Evolutionary conservation across 768 basidiomycete genomes (phyloP).

Genomic region (Rhodotorula paludigena): DNA sequence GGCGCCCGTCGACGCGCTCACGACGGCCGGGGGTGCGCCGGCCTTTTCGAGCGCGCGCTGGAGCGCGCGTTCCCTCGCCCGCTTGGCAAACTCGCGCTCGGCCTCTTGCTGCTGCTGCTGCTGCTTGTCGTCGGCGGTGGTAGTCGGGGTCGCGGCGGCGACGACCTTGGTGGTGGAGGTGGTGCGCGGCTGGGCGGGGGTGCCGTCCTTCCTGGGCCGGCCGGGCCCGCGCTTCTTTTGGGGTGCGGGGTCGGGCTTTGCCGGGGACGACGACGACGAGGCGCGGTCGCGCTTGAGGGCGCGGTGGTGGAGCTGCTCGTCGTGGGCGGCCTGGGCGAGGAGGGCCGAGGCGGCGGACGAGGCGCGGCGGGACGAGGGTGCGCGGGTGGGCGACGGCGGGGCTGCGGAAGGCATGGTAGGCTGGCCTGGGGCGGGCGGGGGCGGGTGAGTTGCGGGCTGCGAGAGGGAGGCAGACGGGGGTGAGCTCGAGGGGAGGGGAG

Average conservation of each 20-base stretch:
- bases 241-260: too few species aligned
- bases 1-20: not conserved
- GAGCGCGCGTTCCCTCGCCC: too few species aligned
- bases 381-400: not conserved
- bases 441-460: not conserved
- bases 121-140: not conserved
- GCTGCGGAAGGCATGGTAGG: not conserved
- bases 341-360: not conserved
- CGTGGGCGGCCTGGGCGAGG: not conserved
- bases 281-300: not conserved
- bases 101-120: too few species aligned
- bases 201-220: too few species aligned
- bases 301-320: not conserved
- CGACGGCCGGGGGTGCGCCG: too few species aligned
- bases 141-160: too few species aligned
- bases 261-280: too few species aligned
- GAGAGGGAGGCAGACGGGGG: not conserved
- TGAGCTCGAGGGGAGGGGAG: not conserved
- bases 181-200: too few species aligned
- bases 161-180: too few species aligned
- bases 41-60: too few species aligned
- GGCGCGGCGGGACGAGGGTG: not conserved
- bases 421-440: rapidly evolving
- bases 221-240: not conserved
- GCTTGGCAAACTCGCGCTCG: not conserved